A percentile compares a stretch with the other conserved stretches of the same genome.
Evolutionary conservation across 2,329 filamentous ascomycete genomes (phyloP).

Genomic region (Metarhizium rileyi): DNA sequence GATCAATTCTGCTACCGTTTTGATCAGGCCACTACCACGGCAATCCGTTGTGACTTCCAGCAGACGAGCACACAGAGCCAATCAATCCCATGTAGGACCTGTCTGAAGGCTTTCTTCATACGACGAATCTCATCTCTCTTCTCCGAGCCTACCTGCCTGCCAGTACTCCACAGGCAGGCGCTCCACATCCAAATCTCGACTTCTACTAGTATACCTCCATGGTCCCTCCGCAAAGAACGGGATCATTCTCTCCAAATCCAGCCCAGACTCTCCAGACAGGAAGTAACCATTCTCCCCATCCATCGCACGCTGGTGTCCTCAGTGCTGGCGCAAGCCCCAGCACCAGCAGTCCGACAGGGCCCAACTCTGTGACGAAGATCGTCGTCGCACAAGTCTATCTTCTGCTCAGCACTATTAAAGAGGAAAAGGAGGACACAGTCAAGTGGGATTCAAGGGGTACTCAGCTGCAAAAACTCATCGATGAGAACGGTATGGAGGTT

Average conservation of each 20-base stretch:
- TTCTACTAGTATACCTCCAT: slow-evolving; percentile 36
- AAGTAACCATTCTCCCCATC: slow-evolving; percentile 45
- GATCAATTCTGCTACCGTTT: background rate
- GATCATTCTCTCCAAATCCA: slow-evolving; percentile 55
- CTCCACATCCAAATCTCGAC: slow-evolving; percentile 21
- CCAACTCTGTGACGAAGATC: slow-evolving; percentile 73
- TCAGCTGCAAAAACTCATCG: slow-evolving; percentile 89
- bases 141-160: slow-evolving; percentile 24
- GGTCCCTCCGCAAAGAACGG: slow-evolving; percentile 51
- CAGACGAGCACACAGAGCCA: slow-evolving; percentile 7
- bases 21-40: background rate
- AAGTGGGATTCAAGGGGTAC: slow-evolving; percentile 92
- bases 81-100: slow-evolving; percentile 25
- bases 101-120: slow-evolving; percentile 16
- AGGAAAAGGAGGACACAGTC: slow-evolving; percentile 69
- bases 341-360: slow-evolving; percentile 53
- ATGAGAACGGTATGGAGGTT: slow-evolving; percentile 99
- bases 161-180: slow-evolving; percentile 26
- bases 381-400: slow-evolving; percentile 93
- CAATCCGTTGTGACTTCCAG: background rate
- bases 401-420: slow-evolving; percentile 85
- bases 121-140: slow-evolving; percentile 16
- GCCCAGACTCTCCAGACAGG: slow-evolving; percentile 48
- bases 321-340: slow-evolving; percentile 52
- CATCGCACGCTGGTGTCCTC: slow-evolving; percentile 45